Conservation (phyloP, 768 basidiomycete genomes). For the Gymnopilus junonius region DNA sequence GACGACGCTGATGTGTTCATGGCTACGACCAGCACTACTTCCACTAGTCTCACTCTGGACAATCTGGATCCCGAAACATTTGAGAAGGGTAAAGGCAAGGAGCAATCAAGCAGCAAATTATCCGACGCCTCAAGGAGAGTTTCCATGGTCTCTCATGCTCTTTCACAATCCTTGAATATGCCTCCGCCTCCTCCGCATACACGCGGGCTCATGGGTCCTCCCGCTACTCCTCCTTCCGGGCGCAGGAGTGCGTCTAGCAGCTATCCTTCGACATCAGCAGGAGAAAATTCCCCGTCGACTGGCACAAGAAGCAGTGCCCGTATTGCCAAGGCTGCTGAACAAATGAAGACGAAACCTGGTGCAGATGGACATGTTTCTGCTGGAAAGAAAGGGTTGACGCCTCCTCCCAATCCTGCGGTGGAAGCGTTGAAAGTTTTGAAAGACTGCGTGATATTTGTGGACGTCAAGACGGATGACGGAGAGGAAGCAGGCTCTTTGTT, state of each 20-base stretch:
- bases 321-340: constrained; percentile 28
- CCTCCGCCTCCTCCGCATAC: constrained; percentile 35
- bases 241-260: constrained; percentile 47
- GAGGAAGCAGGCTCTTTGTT: constrained; percentile 83
- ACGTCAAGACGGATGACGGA: constrained; percentile 84
- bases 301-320: constrained; percentile 37
- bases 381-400: constrained; percentile 22
- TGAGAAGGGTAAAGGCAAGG: constrained; percentile 45
- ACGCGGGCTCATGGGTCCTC: constrained; percentile 48
- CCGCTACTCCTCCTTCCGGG: constrained; percentile 45
- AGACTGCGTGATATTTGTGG: constrained; percentile 82
- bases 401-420: constrained; percentile 27
- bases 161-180: constrained; percentile 66
- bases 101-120: constrained; percentile 21
- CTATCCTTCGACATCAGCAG: constrained; percentile 32
- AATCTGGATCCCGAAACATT: constrained; percentile 12
- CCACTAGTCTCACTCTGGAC: constrained; percentile 12
- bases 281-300: constrained; percentile 20
- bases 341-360: constrained; percentile 12
- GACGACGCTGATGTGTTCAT: constrained; percentile 22
- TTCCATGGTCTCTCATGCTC: constrained; percentile 61
- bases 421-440: constrained; percentile 61
- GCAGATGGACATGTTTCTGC: constrained; percentile 23
- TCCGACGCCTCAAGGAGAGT: constrained; percentile 54
- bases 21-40: constrained; percentile 15